Conservation (phyloP, 768 basidiomycete species). For the Mycena capillaripes region DNA sequence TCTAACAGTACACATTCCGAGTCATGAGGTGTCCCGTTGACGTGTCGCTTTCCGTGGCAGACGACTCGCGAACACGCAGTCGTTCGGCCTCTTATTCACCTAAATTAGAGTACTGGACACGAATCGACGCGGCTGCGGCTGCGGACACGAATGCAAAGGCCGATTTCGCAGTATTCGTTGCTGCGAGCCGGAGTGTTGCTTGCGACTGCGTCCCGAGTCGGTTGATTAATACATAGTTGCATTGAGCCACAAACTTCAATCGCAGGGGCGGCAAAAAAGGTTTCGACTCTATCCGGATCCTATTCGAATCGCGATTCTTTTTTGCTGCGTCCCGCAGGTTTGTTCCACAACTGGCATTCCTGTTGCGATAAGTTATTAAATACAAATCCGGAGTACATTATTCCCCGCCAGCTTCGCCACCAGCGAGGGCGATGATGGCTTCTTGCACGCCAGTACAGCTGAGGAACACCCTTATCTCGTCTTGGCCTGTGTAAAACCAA, state of each 20-base stretch:
- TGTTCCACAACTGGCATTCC: background rate
- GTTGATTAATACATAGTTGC: too few relatives aligned
- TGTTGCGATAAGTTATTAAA: background rate
- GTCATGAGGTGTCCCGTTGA: conserved; percentile 9
- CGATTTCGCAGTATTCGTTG: background rate
- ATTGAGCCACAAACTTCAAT: too few relatives aligned
- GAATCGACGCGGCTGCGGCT: conserved; percentile 25
- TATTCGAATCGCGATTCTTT: background rate
- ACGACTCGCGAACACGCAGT: conserved; percentile 18
- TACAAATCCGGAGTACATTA: background rate
- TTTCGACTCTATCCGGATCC: background rate
- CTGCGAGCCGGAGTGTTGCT: conserved; percentile 22
- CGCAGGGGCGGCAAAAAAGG: too few relatives aligned
- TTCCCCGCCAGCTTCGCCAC: background rate
- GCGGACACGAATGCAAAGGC: conserved; percentile 15
- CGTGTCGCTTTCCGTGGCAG: conserved; percentile 6
- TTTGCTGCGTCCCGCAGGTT: background rate
- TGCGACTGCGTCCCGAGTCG: too few relatives aligned
- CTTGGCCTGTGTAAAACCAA: conserved; percentile 77
- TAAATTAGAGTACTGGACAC: conserved; percentile 7
- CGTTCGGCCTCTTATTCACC: background rate
- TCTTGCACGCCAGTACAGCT: conserved; percentile 55
- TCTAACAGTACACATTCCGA: conserved; percentile 21
- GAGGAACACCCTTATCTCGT: conserved; percentile 59
- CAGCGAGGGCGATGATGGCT: conserved; percentile 45